These are phyloP conservation scores for Berkeleyomyces rouxiae DNA, from an alignment of 2,329 filamentous ascomycete genomes.

Conservation along the genomic window DNA sequence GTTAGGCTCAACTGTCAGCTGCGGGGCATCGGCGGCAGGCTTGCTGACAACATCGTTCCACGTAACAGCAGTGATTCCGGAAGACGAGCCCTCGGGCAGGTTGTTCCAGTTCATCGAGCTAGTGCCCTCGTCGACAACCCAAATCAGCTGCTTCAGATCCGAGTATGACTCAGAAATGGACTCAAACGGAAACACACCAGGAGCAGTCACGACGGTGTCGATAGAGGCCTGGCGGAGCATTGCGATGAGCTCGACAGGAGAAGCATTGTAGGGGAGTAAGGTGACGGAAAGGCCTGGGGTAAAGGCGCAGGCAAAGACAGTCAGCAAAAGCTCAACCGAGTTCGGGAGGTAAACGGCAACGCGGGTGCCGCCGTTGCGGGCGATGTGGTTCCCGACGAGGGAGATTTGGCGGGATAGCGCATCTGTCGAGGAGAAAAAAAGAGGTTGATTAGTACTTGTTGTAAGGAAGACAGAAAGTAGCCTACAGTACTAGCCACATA, in stretches of 20 bases:
- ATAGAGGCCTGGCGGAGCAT: slow-evolving; percentile 58
- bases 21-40: slow-evolving; percentile 38
- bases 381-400: slow-evolving; percentile 61
- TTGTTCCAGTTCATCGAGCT: slow-evolving; percentile 93
- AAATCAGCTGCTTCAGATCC: slow-evolving; percentile 62
- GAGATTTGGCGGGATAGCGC: slow-evolving; percentile 75
- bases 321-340: slow-evolving; percentile 69
- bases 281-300: slow-evolving; percentile 66
- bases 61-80: slow-evolving; percentile 64
- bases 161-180: slow-evolving; percentile 51
- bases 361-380: slow-evolving; percentile 53
- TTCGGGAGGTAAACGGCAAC: slow-evolving; percentile 88
- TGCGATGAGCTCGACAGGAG: slow-evolving; percentile 49
- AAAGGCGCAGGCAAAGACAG: slow-evolving; percentile 79
- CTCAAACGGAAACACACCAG: slow-evolving; percentile 73
- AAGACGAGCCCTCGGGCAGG: slow-evolving; percentile 58
- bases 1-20: slow-evolving; percentile 48
- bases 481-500: slow-evolving; percentile 20
- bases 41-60: slow-evolving; percentile 84
- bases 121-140: slow-evolving; percentile 84
- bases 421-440: slow-evolving; percentile 24
- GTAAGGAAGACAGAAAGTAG: background rate
- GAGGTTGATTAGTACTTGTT: background rate
- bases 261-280: slow-evolving; percentile 66
- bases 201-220: slow-evolving; percentile 69